A percentile compares a stretch with the other conserved stretches of the same genome.
phyloP scores from a whole-genome alignment of 768 basidiomycete genomes.

The Asterophora parasitica region DNA sequence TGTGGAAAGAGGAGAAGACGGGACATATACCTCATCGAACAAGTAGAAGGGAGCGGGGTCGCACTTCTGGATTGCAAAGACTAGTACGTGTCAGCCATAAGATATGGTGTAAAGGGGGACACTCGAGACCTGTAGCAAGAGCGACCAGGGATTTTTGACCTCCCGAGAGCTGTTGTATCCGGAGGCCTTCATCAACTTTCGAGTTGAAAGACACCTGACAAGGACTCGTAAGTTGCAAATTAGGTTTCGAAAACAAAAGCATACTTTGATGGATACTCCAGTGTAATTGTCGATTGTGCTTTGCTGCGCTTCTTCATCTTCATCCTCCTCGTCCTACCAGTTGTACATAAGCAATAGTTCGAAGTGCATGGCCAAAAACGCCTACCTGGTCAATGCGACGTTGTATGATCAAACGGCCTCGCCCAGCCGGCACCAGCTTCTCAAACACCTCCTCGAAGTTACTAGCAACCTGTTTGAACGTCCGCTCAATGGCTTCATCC shows the following conservation, averaged over 20 bases:
- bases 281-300: constrained; percentile 90
- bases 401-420: constrained; percentile 90
- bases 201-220: constrained; percentile 95
- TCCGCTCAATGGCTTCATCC: constrained; percentile 97
- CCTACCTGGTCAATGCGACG: constrained; percentile 79
- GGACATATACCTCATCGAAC: constrained; percentile 81
- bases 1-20: neutral
- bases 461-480: constrained; percentile 95
- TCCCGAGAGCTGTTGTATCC: constrained; percentile 95
- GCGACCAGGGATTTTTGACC: constrained; percentile 98
- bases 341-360: neutral
- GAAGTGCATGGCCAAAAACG: neutral
- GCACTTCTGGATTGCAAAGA: constrained; percentile 98
- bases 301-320: constrained; percentile 73
- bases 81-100: constrained; percentile 31
- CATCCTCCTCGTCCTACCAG: constrained; percentile 66
- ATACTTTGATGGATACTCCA: constrained; percentile 90
- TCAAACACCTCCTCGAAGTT: constrained; percentile 98
- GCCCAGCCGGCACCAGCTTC: constrained; percentile 89
- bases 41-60: constrained; percentile 99
- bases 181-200: constrained; percentile 92
- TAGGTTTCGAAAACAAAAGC: neutral
- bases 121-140: constrained; percentile 69
- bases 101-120: neutral
- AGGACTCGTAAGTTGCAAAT: neutral